Conservation (phyloP, 768 basidiomycete genomes). For the Boletus fagicola region DNA sequence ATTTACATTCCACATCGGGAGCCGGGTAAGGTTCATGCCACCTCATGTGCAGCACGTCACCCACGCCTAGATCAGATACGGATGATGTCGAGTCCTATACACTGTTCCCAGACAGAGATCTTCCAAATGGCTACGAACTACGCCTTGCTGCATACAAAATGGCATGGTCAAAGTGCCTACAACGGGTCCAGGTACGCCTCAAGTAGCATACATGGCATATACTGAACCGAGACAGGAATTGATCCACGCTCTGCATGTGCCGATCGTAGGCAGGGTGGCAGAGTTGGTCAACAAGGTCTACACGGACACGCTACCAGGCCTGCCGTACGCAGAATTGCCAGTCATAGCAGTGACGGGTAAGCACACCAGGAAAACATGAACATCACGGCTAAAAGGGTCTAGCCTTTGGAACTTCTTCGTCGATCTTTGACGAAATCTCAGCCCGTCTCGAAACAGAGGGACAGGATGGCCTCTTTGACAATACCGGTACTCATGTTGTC, state of each 20-base stretch:
- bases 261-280: slow-evolving; percentile 46
- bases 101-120: slow-evolving; percentile 31
- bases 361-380: slow-evolving; percentile 10
- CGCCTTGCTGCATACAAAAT: slow-evolving; percentile 52
- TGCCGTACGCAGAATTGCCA: slow-evolving; percentile 62
- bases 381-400: slow-evolving; percentile 4
- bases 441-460: slow-evolving; percentile 34
- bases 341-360: slow-evolving; percentile 56
- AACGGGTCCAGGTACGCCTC: slow-evolving; percentile 51
- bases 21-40: slow-evolving; percentile 19
- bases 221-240: slow-evolving; percentile 38
- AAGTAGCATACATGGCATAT: neutral
- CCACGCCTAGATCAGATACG: slow-evolving; percentile 12
- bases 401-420: slow-evolving; percentile 47
- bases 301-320: slow-evolving; percentile 44
- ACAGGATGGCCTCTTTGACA: slow-evolving; percentile 24
- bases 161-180: slow-evolving; percentile 60
- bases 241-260: slow-evolving; percentile 45
- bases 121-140: slow-evolving; percentile 34
- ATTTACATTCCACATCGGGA: slow-evolving; percentile 23
- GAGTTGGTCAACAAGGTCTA: slow-evolving; percentile 46
- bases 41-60: neutral
- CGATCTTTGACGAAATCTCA: slow-evolving; percentile 47
- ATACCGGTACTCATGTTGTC: slow-evolving; percentile 29
- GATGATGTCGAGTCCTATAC: slow-evolving; percentile 22